A percentile compares a stretch with the other conserved stretches of the same genome.
These are phyloP conservation scores for Diplocarpon rosae DNA, from an alignment of 2,329 filamentous ascomycete genomes.

Conservation along the genomic window DNA sequence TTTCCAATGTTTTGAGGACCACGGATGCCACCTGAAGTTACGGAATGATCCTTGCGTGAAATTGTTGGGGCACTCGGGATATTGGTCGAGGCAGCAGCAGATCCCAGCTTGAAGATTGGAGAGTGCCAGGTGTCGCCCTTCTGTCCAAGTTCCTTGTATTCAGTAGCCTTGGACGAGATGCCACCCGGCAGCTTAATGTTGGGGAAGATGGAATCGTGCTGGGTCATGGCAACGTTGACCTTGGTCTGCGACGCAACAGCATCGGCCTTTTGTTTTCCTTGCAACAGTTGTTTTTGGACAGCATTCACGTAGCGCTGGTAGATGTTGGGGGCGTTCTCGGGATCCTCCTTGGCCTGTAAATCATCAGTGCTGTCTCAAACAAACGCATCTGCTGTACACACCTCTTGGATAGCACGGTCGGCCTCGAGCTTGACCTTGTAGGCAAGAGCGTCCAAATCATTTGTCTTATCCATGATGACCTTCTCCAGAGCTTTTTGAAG, in stretches of 20 bases:
- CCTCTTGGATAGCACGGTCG: conserved; percentile 55
- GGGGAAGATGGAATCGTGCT: conserved; percentile 87
- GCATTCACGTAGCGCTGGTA: conserved; percentile 77
- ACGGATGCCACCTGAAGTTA: conserved; percentile 19
- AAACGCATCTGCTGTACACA: no score
- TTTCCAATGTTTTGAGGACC: conserved; percentile 22
- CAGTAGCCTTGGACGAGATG: conserved; percentile 85
- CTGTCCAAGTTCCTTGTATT: conserved; percentile 77
- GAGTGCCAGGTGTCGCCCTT: conserved; percentile 94
- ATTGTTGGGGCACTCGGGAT: conserved; percentile 49
- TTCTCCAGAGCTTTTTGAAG: conserved; percentile 84
- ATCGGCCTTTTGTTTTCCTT: conserved; percentile 67
- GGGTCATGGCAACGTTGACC: conserved; percentile 74
- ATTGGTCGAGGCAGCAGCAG: conserved; percentile 58
- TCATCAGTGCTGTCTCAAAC: no score
- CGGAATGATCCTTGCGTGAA: conserved; percentile 39
- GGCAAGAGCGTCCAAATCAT: conserved; percentile 59
- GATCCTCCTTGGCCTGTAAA: conserved; percentile 57
- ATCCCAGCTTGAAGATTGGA: conserved; percentile 81
- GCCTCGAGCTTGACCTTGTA: conserved; percentile 77
- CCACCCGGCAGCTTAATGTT: conserved; percentile 76
- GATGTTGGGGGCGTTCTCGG: conserved; percentile 66
- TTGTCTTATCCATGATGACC: conserved; percentile 73
- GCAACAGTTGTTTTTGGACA: conserved; percentile 58
- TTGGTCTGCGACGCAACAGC: conserved; percentile 59